Base-by-base conservation (phyloP, 2,329 filamentous ascomycete genomes). In the Lojkania enalia region DNA sequence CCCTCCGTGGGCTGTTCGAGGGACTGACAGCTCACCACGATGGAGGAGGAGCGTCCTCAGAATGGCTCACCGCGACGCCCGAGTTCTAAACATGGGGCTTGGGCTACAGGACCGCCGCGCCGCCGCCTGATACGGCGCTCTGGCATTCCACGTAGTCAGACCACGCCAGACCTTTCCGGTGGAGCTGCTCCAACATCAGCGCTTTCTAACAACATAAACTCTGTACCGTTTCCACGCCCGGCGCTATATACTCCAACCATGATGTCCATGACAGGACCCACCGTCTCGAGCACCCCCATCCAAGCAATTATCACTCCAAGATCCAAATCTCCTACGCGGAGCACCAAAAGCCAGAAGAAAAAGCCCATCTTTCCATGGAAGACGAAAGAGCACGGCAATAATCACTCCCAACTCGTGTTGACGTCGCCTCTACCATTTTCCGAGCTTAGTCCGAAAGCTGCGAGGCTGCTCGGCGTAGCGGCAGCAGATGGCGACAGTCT, bases 91-190 rank as follows among this genome's bases (percentile, higher is more conserved):
- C 40, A 13, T 15, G 49, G 51, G 6, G 37, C 44, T 18, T 42
- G 44, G 35, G 46, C 55, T 19, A 51, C 45, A 13, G 46, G 52
- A 13, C 53, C 53, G 37, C n/a, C n/a, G n/a, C 54, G 57, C 40
- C 53, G 56, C 18, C 35, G 41, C 41, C 42, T 57, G 27, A 25
- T 41, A 4, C 61, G 59, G 30, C 49, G 53, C 23, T 48, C 54
- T 19, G 39, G 42, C 11, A 38, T 51, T 3, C 46, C 51, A 20
- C 54, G 55, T 15, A 54, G 54, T 9, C 49, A 32, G 23, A 59
- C 55, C 13, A 46, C 46, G 32, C 49, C 59, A 21, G 31, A 23
- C n/a, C 27, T 59, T n/a, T 5, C 13, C 32, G 39, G 23, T 23
- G 23, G 35, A 21, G 46, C 33, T 25, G 44, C 46, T 30, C 20